Evolutionary conservation across 2,329 filamentous ascomycete genomes (phyloP).

Genomic region (Aspergillus sp.): DNA sequence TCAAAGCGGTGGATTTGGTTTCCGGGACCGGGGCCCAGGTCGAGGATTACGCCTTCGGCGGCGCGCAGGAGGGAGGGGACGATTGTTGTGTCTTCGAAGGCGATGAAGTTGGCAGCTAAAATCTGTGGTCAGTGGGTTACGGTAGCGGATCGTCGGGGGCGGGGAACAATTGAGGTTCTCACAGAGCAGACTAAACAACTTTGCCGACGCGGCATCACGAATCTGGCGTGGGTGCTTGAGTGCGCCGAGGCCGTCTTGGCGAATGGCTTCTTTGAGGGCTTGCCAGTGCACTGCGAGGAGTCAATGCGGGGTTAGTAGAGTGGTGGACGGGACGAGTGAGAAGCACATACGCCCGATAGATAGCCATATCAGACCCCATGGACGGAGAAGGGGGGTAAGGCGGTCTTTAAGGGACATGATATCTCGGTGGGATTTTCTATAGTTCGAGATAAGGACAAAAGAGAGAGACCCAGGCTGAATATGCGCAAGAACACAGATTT

Average conservation of each 20-base stretch:
- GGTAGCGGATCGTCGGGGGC: background rate
- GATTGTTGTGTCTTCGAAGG: constrained; percentile 40
- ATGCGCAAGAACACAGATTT: background rate
- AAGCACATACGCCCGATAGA: constrained; percentile 19
- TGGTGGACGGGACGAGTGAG: background rate
- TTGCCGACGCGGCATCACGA: constrained; percentile 26
- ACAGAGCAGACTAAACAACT: constrained; percentile 25
- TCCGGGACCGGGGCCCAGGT: constrained; percentile 51
- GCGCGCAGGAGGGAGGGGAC: constrained; percentile 37
- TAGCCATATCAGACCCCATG: constrained; percentile 24
- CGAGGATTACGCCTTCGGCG: constrained; percentile 45
- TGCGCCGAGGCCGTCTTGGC: constrained; percentile 22
- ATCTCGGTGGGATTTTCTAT: background rate
- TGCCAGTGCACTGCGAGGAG: constrained; percentile 25
- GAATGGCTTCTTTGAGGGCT: constrained; percentile 23
- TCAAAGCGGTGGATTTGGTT: constrained; percentile 50
- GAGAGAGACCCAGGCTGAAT: too few species aligned
- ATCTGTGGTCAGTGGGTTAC: background rate
- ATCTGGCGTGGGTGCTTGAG: constrained; percentile 19
- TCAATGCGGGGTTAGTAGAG: constrained; percentile 1
- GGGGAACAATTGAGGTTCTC: constrained; percentile 4
- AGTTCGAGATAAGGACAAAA: background rate
- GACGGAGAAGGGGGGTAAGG: constrained; percentile 20
- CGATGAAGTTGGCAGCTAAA: constrained; percentile 29
- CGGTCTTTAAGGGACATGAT: constrained; percentile 15